Percentiles rank a stretch among this genome's conserved stretches.
Conservation (phyloP, 2,329 filamentous ascomycete genomes). For the Fusarium tjaetaba region DNA sequence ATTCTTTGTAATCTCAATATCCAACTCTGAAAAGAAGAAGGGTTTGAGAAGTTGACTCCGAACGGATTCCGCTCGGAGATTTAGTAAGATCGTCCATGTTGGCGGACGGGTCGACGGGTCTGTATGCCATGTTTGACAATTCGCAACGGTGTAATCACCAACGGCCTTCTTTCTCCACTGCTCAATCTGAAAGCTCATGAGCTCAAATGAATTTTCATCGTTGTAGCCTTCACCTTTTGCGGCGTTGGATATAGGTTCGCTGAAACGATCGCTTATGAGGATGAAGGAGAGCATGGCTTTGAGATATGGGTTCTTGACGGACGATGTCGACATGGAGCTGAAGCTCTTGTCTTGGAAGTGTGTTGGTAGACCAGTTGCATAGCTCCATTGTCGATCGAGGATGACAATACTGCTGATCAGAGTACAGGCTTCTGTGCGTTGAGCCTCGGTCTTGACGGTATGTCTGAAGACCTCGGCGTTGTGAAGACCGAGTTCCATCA, state of each 20-base stretch:
- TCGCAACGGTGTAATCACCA: constrained; percentile 13
- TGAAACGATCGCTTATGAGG: constrained; percentile 25
- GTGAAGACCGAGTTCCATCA: constrained; percentile 45
- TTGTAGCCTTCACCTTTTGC: constrained; percentile 30
- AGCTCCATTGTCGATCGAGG: constrained; percentile 23
- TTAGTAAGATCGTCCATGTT: constrained; percentile 20
- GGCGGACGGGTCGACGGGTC: constrained; percentile 14
- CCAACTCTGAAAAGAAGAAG: constrained; percentile 26
- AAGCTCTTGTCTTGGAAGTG: constrained; percentile 31
- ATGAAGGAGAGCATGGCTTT: constrained; percentile 31
- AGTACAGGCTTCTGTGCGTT: constrained; percentile 13
- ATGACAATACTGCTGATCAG: constrained; percentile 22
- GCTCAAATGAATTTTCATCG: constrained; percentile 42
- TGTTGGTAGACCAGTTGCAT: constrained; percentile 17
- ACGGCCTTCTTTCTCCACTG: constrained; percentile 43
- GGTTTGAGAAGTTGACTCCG: constrained; percentile 24
- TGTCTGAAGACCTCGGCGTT: constrained; percentile 40
- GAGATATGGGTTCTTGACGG: constrained; percentile 20
- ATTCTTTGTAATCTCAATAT: constrained; percentile 22
- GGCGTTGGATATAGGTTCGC: constrained; percentile 17
- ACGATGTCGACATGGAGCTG: constrained; percentile 21
- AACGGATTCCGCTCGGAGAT: constrained; percentile 26
- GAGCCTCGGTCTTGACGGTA: constrained; percentile 3
- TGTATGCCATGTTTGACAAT: constrained; percentile 11
- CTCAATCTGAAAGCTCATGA: constrained; percentile 45